Conservation (phyloP, 768 basidiomycete genomes). For the Austroboletus eburneus region DNA sequence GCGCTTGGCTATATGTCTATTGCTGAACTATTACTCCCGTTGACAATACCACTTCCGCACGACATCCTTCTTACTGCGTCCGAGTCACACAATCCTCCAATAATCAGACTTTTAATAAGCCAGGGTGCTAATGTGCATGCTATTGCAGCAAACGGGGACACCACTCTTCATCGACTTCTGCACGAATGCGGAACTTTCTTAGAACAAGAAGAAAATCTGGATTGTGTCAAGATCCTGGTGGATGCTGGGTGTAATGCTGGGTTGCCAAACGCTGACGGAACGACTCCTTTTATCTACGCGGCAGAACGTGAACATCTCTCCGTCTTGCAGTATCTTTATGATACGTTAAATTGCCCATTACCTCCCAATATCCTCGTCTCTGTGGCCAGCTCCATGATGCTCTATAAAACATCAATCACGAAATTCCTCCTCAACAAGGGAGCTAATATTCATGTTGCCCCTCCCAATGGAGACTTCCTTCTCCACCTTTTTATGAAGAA, state of each 20-base stretch:
- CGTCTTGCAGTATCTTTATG: background rate
- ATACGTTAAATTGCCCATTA: background rate
- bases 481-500: background rate
- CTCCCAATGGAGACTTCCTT: background rate
- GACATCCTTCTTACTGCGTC: constrained; percentile 1
- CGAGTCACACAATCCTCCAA: background rate
- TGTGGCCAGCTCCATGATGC: background rate
- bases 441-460: background rate
- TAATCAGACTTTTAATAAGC: background rate
- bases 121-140: background rate
- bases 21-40: background rate
- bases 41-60: background rate
- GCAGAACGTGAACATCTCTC: background rate
- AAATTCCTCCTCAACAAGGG: constrained; percentile 1
- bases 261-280: background rate
- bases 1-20: background rate
- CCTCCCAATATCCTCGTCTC: background rate
- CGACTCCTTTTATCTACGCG: background rate
- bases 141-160: background rate
- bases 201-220: background rate
- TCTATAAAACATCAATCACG: background rate
- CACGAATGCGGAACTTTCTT: too few relatives aligned
- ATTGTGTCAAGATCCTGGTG: background rate
- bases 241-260: background rate
- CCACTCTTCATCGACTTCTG: background rate